Evolutionary conservation across 2,329 filamentous ascomycete genomes (phyloP).

Genomic region (Dryadomyces sulphureus): DNA sequence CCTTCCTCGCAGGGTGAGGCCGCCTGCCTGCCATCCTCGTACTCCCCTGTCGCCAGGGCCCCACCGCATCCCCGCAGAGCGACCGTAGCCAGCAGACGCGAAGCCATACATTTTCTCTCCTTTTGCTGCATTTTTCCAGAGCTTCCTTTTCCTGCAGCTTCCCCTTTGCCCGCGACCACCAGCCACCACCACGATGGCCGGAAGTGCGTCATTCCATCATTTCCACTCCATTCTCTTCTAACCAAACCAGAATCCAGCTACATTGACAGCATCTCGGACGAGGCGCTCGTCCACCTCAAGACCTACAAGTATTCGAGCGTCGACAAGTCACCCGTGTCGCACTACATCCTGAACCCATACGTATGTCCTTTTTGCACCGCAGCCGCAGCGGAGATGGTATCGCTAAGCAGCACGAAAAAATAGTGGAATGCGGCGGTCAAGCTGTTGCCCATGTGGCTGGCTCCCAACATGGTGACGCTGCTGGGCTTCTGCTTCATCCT

Average conservation of each 20-base stretch:
- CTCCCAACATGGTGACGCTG: slow-evolving; percentile 94
- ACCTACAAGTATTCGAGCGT: slow-evolving; percentile 96
- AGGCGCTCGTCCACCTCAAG: slow-evolving; percentile 80
- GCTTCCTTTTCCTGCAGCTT: too few species aligned
- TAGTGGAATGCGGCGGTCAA: slow-evolving; percentile 97
- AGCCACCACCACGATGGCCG: too few species aligned
- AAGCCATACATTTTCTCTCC: too few species aligned
- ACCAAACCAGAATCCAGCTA: background rate
- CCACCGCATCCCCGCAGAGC: too few species aligned
- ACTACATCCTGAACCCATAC: slow-evolving; percentile 89
- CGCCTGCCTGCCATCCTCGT: too few species aligned
- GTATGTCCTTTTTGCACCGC: slow-evolving; percentile 39
- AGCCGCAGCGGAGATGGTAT: background rate
- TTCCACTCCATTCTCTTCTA: background rate
- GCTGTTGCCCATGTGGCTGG: slow-evolving; percentile 85
- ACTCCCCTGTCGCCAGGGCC: too few species aligned
- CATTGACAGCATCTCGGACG: slow-evolving; percentile 70
- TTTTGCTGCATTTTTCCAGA: too few species aligned
- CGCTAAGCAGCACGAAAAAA: background rate
- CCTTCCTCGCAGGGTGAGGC: too few species aligned
- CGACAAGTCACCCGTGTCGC: slow-evolving; percentile 85
- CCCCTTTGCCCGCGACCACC: too few species aligned
- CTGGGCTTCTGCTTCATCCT: slow-evolving; percentile 92
- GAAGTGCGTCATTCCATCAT: too few species aligned
- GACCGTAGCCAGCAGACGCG: too few species aligned